phyloP scores from a whole-genome alignment of 257 asterid species.

The Fraxinus anomala region DNA sequence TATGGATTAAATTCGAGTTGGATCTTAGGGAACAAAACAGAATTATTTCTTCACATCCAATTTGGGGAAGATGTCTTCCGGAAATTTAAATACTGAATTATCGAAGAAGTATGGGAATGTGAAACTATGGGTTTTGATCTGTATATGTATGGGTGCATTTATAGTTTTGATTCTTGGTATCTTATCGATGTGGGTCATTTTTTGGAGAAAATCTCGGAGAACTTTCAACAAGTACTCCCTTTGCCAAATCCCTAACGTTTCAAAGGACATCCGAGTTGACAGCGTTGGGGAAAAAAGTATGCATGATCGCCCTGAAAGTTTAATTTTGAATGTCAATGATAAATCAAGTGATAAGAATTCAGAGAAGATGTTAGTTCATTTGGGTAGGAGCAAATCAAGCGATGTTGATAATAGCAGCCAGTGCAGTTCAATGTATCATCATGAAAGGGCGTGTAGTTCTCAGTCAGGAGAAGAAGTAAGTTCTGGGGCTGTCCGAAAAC shows the following conservation, averaged over 20 bases:
- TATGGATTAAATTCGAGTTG: slow-evolving; percentile 36
- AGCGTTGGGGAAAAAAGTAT: slow-evolving; percentile 49
- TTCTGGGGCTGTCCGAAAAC: slow-evolving; percentile 61
- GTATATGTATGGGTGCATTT: slow-evolving; percentile 71
- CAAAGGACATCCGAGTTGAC: slow-evolving; percentile 81
- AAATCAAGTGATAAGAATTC: slow-evolving; percentile 58
- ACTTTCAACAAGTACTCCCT: slow-evolving; percentile 48
- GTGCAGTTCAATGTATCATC: slow-evolving; percentile 68
- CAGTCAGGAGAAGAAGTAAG: slow-evolving; percentile 96
- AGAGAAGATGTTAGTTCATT: slow-evolving; percentile 67
- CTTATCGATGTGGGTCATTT: slow-evolving; percentile 70
- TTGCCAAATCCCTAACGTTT: slow-evolving; percentile 67
- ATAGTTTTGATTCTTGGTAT: slow-evolving; percentile 69
- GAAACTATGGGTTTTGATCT: slow-evolving; percentile 82
- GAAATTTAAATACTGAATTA: slow-evolving; percentile 48
- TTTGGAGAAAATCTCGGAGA: slow-evolving; percentile 65
- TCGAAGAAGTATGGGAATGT: slow-evolving; percentile 69
- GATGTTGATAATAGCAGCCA: slow-evolving; percentile 85
- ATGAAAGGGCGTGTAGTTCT: slow-evolving; percentile 67
- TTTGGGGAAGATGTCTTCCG: slow-evolving; percentile 61
- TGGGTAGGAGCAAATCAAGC: slow-evolving; percentile 74
- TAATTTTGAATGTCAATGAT: slow-evolving; percentile 53
- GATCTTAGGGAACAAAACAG: slow-evolving; percentile 23
- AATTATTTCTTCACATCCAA: slow-evolving; percentile 9
- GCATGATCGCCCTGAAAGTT: slow-evolving; percentile 50